Evolutionary conservation across 164 flowering plant species (phyloP), one percentile per base, ranked within the genome.

Genomic region (Sedum album): DNA sequence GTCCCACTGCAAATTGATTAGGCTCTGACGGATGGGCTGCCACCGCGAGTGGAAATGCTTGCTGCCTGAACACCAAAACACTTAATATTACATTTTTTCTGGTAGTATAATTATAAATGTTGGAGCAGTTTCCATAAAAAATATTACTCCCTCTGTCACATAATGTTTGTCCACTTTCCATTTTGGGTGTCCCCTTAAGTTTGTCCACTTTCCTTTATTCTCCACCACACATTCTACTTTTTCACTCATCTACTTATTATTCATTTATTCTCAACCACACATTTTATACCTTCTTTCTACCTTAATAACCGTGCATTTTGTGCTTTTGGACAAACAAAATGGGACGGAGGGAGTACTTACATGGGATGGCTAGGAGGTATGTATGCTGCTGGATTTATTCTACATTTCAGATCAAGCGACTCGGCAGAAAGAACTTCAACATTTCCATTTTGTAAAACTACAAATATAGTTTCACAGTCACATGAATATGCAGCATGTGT

Each of bases 401-500:
- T 82, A 71, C 98, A 93, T 74, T 88, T 84, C 74, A 86, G 68
- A 64, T 80, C 76, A 38, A 93, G 84, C 20, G 79, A 76, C 33
- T 81, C 39, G 46, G 90, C 79, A 39, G 83, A 82, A 31, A 91
- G 83, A 68, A 90, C 79, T 46, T 83, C 83, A 13, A 93, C 78
- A 31, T 84, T 83, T 53, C 91, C 97, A 76, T 89, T 94, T 68
- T 79, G 85, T 76, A 89, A 86, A 77, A 88, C 81, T 5, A 87
- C 88, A 70, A 84, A 93, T 46, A 93, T 83, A 6, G 83, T 82
- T 72, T 89, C 88, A 76, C 98, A 84, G 76, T 91, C 96, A 65
- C 98, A 93, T 33, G 98, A 89, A 74, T 86, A 93, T 49, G 93
- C 85, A 31, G 94, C 98, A 78, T 85, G 86, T 0, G 97, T 82